phyloP scores from a whole-genome alignment of 2,329 filamentous ascomycete genomes.

The Parascedosporium putredinis region DNA sequence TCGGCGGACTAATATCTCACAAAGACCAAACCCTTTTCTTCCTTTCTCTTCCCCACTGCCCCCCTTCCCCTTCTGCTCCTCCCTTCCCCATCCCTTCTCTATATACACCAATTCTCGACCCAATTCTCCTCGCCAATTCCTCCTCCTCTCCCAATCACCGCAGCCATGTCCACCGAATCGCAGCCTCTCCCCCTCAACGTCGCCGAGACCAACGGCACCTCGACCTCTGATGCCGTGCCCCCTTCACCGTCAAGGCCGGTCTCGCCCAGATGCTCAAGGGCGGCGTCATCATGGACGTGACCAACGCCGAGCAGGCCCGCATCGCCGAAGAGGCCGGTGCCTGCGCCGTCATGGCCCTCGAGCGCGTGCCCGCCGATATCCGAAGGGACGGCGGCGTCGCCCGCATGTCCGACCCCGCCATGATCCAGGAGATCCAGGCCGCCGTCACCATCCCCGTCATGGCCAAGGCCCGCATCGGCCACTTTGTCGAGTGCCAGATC shows the following conservation, averaged over 20 bases:
- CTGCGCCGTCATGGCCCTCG: constrained; percentile 94
- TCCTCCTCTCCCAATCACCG: not conserved
- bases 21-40: not conserved
- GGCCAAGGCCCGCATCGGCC: constrained; percentile 96
- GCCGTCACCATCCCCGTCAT: constrained; percentile 97
- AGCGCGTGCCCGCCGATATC: constrained; percentile 95
- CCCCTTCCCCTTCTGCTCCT: too few species aligned
- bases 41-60: not conserved
- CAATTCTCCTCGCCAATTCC: not conserved
- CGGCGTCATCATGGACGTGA: constrained; percentile 99
- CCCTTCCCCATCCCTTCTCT: too few species aligned
- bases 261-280: constrained; percentile 98
- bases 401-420: constrained; percentile 88
- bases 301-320: constrained; percentile 83
- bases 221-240: constrained; percentile 19
- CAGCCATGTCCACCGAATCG: constrained; percentile 1
- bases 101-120: not conserved
- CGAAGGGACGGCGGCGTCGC: constrained; percentile 84
- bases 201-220: constrained; percentile 11
- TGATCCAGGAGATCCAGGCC: constrained; percentile 93
- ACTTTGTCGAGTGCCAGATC: constrained; percentile 98
- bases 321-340: constrained; percentile 97
- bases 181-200: constrained; percentile 5
- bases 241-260: constrained; percentile 87
- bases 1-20: not conserved